phyloP scores from a whole-genome alignment of 345 rosid genomes.

The Reutealis trisperma region DNA sequence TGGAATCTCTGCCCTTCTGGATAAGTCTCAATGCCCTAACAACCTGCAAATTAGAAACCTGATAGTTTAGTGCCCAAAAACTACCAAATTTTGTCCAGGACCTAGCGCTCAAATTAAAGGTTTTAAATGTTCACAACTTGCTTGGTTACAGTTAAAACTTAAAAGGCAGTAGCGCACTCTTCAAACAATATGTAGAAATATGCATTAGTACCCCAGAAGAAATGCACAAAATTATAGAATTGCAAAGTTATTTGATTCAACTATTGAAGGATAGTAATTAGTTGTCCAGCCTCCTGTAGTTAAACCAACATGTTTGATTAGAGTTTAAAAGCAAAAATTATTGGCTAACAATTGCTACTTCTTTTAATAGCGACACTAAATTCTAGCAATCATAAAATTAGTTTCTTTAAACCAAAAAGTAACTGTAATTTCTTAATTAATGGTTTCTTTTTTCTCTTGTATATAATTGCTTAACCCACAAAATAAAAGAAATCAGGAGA shows the following conservation, averaged over 20 bases:
- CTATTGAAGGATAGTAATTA: too few species aligned
- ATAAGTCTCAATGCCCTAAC: constrained; percentile 76
- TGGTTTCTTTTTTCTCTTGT: background rate
- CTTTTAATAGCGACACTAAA: background rate
- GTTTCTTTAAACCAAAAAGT: too few species aligned
- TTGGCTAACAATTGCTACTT: background rate
- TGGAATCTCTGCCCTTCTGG: constrained; percentile 59
- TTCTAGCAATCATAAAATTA: too few species aligned
- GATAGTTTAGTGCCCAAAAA: constrained; percentile 12
- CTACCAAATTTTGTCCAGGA: background rate
- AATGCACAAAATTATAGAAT: too few species aligned
- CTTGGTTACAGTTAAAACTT: too few species aligned
- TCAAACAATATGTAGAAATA: too few species aligned
- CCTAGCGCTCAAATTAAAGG: background rate
- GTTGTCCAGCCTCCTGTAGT: background rate
- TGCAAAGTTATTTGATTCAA: too few species aligned
- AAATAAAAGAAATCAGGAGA: background rate
- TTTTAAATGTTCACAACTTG: background rate
- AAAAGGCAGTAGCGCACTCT: too few species aligned
- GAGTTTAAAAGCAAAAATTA: too few species aligned
- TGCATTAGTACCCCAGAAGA: too few species aligned
- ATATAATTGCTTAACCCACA: background rate
- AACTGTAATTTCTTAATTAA: background rate
- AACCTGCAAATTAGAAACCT: constrained; percentile 51
- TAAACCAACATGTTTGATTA: background rate